Conservation (phyloP, 306 rosid genomes). For the Pueraria montana region DNA sequence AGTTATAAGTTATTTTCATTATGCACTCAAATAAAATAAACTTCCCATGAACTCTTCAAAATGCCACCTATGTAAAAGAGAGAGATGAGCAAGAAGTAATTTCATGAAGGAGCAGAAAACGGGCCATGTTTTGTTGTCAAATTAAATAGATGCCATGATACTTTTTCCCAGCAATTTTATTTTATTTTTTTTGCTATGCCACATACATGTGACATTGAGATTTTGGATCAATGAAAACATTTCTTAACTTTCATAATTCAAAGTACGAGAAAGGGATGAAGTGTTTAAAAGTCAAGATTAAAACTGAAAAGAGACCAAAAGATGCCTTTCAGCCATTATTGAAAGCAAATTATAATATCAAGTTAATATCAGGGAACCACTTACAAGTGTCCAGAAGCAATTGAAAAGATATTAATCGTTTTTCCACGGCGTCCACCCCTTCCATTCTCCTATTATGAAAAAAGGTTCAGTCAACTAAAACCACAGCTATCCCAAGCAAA, state of each 20-base stretch:
- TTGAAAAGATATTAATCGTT: constrained; percentile 91
- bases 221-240: constrained; percentile 29
- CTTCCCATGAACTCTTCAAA: not conserved
- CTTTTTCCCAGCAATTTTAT: not conserved
- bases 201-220: constrained; percentile 2
- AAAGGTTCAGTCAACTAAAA: constrained; percentile 37
- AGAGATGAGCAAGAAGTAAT: not conserved
- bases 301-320: constrained; percentile 1
- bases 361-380: constrained; percentile 52
- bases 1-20: not conserved
- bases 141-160: not conserved
- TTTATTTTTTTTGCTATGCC: not conserved
- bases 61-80: not conserved
- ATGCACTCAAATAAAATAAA: not conserved
- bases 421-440: constrained; percentile 81
- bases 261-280: not conserved
- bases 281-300: not conserved
- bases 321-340: not conserved
- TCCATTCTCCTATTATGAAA: constrained; percentile 65
- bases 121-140: not conserved
- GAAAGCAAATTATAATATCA: constrained; percentile 37
- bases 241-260: constrained; percentile 2
- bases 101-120: not conserved
- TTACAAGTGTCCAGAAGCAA: constrained; percentile 99
- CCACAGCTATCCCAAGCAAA: constrained; percentile 14